phyloP scores from a whole-genome alignment of 306 rosid genomes.

The Citrullus amarus region DNA sequence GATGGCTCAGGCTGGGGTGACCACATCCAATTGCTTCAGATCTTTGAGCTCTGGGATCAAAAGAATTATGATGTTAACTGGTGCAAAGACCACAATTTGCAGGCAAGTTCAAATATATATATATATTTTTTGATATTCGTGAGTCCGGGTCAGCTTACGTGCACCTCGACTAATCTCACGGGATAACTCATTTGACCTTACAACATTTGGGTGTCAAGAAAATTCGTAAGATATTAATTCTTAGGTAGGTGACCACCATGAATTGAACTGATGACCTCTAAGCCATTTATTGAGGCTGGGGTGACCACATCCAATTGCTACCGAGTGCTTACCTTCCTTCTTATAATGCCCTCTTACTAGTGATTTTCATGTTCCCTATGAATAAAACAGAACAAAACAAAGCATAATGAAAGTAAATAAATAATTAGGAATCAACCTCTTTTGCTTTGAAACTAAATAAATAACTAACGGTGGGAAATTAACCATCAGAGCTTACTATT shows the following conservation, averaged over 20 bases:
- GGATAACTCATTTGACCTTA: no score
- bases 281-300: no score
- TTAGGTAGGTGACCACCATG: no score
- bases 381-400: not conserved
- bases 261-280: no score
- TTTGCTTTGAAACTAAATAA: not conserved
- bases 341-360: not conserved
- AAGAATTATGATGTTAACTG: slow-evolving; percentile 57
- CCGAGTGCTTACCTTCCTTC: not conserved
- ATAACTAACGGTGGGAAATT: not conserved
- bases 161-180: no score
- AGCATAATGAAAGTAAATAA: not conserved
- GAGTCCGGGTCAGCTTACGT: no score
- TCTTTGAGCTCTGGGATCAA: slow-evolving; percentile 67
- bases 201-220: no score
- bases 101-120: slow-evolving; percentile 32
- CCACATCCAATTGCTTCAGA: slow-evolving; percentile 83
- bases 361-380: not conserved
- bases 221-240: no score
- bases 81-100: slow-evolving; percentile 80
- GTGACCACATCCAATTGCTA: no score
- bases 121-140: no score
- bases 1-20: slow-evolving; percentile 96
- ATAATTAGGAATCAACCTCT: not conserved
- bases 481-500: slow-evolving; percentile 18